phyloP scores from a whole-genome alignment of 345 rosid species.

The Salix purpurea region DNA sequence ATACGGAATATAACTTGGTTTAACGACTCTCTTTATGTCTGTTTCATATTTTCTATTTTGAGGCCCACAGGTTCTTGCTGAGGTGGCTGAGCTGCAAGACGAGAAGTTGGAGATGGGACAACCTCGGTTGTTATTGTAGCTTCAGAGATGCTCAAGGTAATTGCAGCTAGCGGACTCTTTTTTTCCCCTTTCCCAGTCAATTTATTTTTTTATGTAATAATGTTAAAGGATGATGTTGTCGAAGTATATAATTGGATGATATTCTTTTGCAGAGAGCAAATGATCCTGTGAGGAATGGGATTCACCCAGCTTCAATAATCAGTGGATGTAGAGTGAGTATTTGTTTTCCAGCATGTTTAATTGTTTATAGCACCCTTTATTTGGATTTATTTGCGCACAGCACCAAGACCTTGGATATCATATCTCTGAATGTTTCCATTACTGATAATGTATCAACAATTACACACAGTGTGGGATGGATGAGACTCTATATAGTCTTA shows the following conservation, averaged over 20 bases:
- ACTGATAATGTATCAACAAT: not conserved
- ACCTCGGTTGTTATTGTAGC: slow-evolving; percentile 94
- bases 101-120: slow-evolving; percentile 98
- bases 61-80: slow-evolving; percentile 70
- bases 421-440: not conserved
- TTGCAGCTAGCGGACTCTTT: not conserved
- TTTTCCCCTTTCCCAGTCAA: not conserved
- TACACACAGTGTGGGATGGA: not conserved
- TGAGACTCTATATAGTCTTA: not conserved
- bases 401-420: not conserved
- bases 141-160: slow-evolving; percentile 80
- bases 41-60: not conserved
- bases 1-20: too few species aligned
- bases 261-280: slow-evolving; percentile 70
- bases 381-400: not conserved
- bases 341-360: not conserved
- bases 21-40: not conserved
- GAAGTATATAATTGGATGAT: slow-evolving; percentile 2
- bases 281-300: slow-evolving; percentile 94
- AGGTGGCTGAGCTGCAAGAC: slow-evolving; percentile 98
- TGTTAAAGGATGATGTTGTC: not conserved
- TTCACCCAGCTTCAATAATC: slow-evolving; percentile 94
- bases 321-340: slow-evolving; percentile 83
- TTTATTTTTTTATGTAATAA: not conserved
- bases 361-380: not conserved